Conservation (phyloP, 805 yeast species). For the Candida sonorensis region DNA sequence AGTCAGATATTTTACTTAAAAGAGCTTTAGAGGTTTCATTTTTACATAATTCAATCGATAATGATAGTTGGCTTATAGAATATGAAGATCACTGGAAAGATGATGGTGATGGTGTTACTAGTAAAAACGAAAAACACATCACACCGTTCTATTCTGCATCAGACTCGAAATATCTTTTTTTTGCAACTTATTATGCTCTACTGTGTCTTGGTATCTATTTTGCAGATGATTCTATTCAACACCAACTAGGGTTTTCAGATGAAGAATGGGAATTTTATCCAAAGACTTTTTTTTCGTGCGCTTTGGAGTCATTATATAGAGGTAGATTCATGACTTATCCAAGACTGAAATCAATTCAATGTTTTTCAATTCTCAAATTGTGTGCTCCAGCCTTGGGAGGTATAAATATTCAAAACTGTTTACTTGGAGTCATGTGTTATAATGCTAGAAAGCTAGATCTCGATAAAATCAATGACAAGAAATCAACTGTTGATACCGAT, state of each 20-base stretch:
- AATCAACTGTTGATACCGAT: slow-evolving; percentile 1
- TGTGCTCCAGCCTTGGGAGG: slow-evolving; percentile 27
- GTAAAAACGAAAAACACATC: slow-evolving; percentile 25
- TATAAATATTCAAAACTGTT: slow-evolving; percentile 19
- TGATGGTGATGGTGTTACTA: slow-evolving; percentile 5
- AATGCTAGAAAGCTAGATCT: slow-evolving; percentile 22
- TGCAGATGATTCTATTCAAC: slow-evolving; percentile 18
- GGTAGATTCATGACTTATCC: slow-evolving; percentile 29
- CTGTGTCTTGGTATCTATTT: slow-evolving; percentile 25
- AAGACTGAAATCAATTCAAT: slow-evolving; percentile 20
- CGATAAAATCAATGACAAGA: slow-evolving; percentile 10
- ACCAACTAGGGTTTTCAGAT: slow-evolving; percentile 15
- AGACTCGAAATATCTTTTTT: slow-evolving; percentile 22
- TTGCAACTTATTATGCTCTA: slow-evolving; percentile 26
- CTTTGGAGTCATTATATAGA: slow-evolving; percentile 26
- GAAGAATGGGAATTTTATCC: slow-evolving; percentile 24
- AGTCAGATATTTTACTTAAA: slow-evolving; percentile 17
- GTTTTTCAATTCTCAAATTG: slow-evolving; percentile 21
- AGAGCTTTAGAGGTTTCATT: slow-evolving; percentile 15
- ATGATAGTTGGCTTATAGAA: slow-evolving; percentile 61
- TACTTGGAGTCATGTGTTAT: slow-evolving; percentile 16
- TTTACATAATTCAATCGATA: slow-evolving; percentile 44
- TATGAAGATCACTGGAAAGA: slow-evolving; percentile 34
- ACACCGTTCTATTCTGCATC: slow-evolving; percentile 18
- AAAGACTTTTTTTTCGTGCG: slow-evolving; percentile 23